Conservation (phyloP, 768 basidiomycete species). For the Macrolepiota albuminosa region DNA sequence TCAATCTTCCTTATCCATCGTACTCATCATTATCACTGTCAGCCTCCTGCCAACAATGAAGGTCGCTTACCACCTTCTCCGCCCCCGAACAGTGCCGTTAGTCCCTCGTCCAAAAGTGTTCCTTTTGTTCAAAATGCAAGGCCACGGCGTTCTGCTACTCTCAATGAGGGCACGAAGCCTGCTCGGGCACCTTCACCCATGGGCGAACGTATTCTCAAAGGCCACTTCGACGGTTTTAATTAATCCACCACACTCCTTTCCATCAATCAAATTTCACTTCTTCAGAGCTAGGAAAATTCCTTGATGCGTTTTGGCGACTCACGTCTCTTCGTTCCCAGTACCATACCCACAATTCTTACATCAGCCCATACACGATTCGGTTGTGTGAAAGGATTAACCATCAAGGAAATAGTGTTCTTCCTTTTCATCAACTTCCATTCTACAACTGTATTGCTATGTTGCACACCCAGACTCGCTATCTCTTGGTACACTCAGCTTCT, state of each 20-base stretch:
- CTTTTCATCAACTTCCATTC: neutral
- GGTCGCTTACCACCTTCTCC: constrained; percentile 31
- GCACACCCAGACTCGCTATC: neutral
- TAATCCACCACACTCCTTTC: constrained; percentile 26
- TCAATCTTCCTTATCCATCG: neutral
- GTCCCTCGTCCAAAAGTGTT: constrained; percentile 25
- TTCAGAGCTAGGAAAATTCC: constrained; percentile 9
- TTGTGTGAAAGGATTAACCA: neutral
- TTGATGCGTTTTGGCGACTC: neutral
- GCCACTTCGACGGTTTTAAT: constrained; percentile 89
- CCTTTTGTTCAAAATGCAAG: constrained; percentile 28
- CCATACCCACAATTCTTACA: constrained; percentile 36
- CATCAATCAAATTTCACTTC: constrained; percentile 8
- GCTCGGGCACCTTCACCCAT: constrained; percentile 79
- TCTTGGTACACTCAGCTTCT: constrained; percentile 2
- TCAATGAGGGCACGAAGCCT: constrained; percentile 43
- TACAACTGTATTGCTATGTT: constrained; percentile 5
- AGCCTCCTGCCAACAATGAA: constrained; percentile 26
- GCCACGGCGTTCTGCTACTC: constrained; percentile 58
- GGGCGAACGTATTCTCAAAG: constrained; percentile 89
- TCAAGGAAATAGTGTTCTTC: neutral
- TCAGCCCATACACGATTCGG: constrained; percentile 17
- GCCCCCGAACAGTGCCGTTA: constrained; percentile 51
- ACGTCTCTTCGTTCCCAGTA: constrained; percentile 21
- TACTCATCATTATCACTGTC: constrained; percentile 12